Base-by-base conservation (phyloP, 495 filamentous ascomycete genomes). In the Aspergillus sclerotiicarbonarius region DNA sequence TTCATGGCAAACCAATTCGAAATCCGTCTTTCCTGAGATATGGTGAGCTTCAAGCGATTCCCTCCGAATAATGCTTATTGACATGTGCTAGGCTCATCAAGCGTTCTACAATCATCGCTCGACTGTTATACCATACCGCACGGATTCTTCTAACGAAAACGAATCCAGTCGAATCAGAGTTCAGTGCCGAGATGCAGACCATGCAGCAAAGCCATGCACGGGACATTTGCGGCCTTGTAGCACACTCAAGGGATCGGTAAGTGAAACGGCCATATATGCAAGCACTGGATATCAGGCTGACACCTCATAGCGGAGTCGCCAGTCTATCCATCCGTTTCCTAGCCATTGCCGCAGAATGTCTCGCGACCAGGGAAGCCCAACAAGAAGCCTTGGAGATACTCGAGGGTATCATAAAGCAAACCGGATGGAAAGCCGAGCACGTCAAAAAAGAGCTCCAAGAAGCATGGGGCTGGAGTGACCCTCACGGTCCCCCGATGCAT, bases 61-160 rank as follows among this genome's bases (percentile, higher is more conserved):
- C 18, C 8, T 15, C 0, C 20, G 41, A 39, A 18, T 57, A 8
- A 16, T 12, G 3, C 16, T 46, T 25, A 30, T 29, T 70, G 53
- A 72, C 55, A 51, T 21, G 41, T 45, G 13, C 30, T 29, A 91
- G 88, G 91, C 79, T 96, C 21, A 85, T 91, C 60, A 93, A 94
- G 68, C 83, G 90, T 41, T 83, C 89, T 8, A 86, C 90, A 5
- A 84, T 92, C 32, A 81, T 96, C 41, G 91, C 88, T 9, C 84
- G 90, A 9, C 80, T 97, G n/a, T 91, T 96, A 61, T 98, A 96
- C 67, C 93, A 97, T 65, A 92, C 89, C 0, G 83, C 88, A 30
- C 85, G 92, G 71, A 85, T 87, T 54, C 68, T 96, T 9, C 80
- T 98, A n/a, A 81, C 88, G 3, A 90, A 92, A 61, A 86, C 83